These are phyloP conservation scores for Pythium folliculosum DNA, from an alignment of 352 stramenopile species.

Conservation along the genomic window DNA sequence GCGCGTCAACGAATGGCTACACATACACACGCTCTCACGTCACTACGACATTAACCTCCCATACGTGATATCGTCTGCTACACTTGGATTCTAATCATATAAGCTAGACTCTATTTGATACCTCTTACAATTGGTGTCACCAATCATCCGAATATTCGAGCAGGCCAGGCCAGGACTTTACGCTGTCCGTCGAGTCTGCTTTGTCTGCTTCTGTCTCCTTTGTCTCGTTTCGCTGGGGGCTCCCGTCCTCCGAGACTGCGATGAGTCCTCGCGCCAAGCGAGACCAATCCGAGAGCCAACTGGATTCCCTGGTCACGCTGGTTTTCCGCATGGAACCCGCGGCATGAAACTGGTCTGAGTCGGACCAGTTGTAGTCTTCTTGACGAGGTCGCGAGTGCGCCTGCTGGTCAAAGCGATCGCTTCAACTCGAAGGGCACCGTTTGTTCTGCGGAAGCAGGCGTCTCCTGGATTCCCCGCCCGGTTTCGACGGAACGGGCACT, in stretches of 20 bases:
- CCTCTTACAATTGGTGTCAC: not conserved
- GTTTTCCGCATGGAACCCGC: no score
- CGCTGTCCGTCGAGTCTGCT: not conserved
- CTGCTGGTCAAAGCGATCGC: no score
- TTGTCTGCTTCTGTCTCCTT: not conserved
- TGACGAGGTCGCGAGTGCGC: no score
- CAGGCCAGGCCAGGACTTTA: not conserved
- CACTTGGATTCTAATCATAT: not conserved
- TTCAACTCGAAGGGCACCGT: no score
- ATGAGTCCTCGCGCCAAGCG: not conserved
- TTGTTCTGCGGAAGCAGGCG: no score
- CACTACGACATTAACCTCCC: not conserved
- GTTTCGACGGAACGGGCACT: no score
- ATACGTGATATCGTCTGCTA: not conserved
- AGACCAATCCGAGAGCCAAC: no score
- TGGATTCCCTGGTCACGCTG: no score
- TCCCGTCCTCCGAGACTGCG: not conserved
- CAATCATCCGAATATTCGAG: not conserved
- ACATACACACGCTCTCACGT: not conserved
- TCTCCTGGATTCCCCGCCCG: no score
- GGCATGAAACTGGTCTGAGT: no score
- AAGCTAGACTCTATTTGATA: not conserved
- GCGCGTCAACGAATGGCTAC: not conserved
- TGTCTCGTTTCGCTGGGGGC: not conserved
- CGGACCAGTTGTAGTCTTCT: no score